These are phyloP conservation scores for Calonectria ilicicola DNA, from an alignment of 2,329 filamentous ascomycete species.

Conservation along the genomic window DNA sequence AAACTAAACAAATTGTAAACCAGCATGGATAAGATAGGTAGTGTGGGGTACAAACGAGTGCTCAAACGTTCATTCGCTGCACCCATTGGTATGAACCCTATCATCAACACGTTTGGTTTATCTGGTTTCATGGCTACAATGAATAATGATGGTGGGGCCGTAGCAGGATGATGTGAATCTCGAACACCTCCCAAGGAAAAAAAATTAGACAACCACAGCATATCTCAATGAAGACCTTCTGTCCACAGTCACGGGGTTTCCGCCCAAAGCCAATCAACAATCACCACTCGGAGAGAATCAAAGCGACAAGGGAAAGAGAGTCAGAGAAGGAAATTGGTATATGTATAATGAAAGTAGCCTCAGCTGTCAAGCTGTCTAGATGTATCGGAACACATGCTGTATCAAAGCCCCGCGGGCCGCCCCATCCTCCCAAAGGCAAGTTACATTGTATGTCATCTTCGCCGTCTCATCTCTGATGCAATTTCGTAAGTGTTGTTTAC, in stretches of 20 bases:
- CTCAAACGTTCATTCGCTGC: neutral
- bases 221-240: no score
- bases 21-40: neutral
- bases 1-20: neutral
- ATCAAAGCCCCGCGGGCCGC: neutral
- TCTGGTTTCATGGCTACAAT: no score
- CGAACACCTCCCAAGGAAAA: no score
- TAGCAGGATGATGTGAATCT: no score
- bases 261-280: no score
- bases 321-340: slow-evolving; percentile 11
- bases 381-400: slow-evolving; percentile 10
- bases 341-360: slow-evolving; percentile 20
- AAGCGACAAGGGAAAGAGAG: neutral
- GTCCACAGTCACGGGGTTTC: no score
- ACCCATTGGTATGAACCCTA: no score
- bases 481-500: slow-evolving; percentile 13
- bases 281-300: no score
- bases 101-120: no score
- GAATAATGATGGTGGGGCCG: no score
- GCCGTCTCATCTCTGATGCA: slow-evolving; percentile 10
- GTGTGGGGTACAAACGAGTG: neutral
- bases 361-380: slow-evolving; percentile 24
- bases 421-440: neutral
- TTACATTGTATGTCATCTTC: neutral
- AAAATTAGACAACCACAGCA: no score